phyloP scores from a whole-genome alignment of 1,139 yeast genomes.

The Saccharomyces pastorianus region DNA sequence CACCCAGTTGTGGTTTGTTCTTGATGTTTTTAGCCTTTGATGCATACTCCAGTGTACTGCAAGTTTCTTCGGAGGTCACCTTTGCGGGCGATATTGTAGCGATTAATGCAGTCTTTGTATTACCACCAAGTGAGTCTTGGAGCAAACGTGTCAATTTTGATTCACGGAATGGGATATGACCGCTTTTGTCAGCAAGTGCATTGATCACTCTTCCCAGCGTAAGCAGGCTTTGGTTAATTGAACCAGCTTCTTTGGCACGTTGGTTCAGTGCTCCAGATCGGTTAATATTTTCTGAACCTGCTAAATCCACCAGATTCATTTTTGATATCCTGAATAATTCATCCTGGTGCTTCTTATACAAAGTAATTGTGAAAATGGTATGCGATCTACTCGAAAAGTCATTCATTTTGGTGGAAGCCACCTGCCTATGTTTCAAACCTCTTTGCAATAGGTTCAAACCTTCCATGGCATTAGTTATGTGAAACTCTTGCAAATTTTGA shows the following conservation, averaged over 20 bases:
- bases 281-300: constrained; percentile 66
- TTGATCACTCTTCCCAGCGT: constrained; percentile 61
- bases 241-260: constrained; percentile 61
- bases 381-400: constrained; percentile 67
- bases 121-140: constrained; percentile 61
- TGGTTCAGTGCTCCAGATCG: constrained; percentile 52
- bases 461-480: constrained; percentile 44
- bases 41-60: constrained; percentile 59
- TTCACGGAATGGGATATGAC: constrained; percentile 57
- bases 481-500: constrained; percentile 51
- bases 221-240: constrained; percentile 55
- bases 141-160: constrained; percentile 55
- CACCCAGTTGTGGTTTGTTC: constrained; percentile 50
- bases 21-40: constrained; percentile 57
- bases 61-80: constrained; percentile 52
- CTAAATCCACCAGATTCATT: constrained; percentile 69
- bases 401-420: constrained; percentile 64
- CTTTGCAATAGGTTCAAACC: constrained; percentile 47
- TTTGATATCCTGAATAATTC: constrained; percentile 48
- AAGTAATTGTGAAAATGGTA: constrained; percentile 56
- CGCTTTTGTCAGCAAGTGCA: constrained; percentile 38
- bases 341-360: constrained; percentile 40
- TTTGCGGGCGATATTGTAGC: constrained; percentile 65
- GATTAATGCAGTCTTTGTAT: constrained; percentile 55
- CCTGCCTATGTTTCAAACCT: constrained; percentile 52